These are phyloP conservation scores for Drechmeria coniospora DNA, from an alignment of 2,329 filamentous ascomycete genomes.

Conservation along the genomic window DNA sequence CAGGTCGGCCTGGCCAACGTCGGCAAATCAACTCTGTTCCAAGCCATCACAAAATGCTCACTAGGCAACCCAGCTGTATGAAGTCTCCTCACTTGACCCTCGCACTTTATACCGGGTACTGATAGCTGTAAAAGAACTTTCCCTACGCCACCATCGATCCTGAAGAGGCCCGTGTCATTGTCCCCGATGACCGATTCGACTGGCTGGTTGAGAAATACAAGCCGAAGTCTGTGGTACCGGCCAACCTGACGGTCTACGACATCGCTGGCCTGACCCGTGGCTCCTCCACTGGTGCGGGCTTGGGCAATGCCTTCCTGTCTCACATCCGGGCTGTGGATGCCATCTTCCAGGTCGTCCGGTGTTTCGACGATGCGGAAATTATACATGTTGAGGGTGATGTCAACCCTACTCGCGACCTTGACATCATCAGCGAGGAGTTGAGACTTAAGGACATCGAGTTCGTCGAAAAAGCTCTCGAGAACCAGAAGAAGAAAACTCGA, in stretches of 20 bases:
- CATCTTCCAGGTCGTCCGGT: slow-evolving; percentile 93
- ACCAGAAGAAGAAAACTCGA: slow-evolving; percentile 83
- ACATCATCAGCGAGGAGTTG: slow-evolving; percentile 93
- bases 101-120: slow-evolving; percentile 21
- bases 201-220: slow-evolving; percentile 95
- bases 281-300: slow-evolving; percentile 90
- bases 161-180: slow-evolving; percentile 93
- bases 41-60: slow-evolving; percentile 95
- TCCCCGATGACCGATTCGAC: slow-evolving; percentile 90
- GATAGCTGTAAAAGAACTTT: slow-evolving; percentile 57
- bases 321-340: slow-evolving; percentile 97
- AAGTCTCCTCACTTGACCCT: slow-evolving; percentile 17
- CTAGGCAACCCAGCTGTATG: slow-evolving; percentile 92
- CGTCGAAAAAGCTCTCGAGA: slow-evolving; percentile 85
- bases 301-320: slow-evolving; percentile 95
- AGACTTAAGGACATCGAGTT: slow-evolving; percentile 98
- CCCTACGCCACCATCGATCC: slow-evolving; percentile 98
- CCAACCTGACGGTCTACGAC: slow-evolving; percentile 96
- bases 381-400: slow-evolving; percentile 99
- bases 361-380: slow-evolving; percentile 98
- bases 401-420: slow-evolving; percentile 81
- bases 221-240: slow-evolving; percentile 91
- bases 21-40: slow-evolving; percentile 98
- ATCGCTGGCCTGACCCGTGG: slow-evolving; percentile 93
- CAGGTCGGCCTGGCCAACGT: slow-evolving; percentile 98